Percentiles rank a stretch among this genome's conserved stretches.
Conservation (phyloP, 2,329 filamentous ascomycete species). For the Coleophoma cylindrospora region DNA sequence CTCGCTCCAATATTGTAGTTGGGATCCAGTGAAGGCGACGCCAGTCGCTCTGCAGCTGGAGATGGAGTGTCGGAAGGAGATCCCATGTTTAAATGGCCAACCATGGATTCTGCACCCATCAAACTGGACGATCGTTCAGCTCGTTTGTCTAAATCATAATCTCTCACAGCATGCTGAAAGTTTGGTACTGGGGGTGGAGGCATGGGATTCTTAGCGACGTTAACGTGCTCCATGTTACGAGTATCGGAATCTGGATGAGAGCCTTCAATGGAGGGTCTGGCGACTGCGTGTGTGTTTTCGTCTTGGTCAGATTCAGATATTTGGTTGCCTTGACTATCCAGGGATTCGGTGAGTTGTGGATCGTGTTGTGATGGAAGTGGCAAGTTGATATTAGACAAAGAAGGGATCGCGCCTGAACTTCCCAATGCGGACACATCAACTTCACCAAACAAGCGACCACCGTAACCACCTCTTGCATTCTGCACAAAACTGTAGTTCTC, state of each 20-base stretch:
- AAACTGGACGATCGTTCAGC: constrained; percentile 21
- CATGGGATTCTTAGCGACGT: constrained; percentile 8
- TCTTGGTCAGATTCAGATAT: background rate
- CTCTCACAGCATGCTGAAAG: background rate
- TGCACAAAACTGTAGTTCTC: constrained; percentile 12
- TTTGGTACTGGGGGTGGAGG: constrained; percentile 7
- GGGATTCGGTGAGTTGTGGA: background rate
- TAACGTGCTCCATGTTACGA: background rate
- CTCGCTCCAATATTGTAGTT: constrained; percentile 8
- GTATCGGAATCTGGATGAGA: background rate
- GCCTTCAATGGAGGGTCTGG: background rate
- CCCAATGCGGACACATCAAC: constrained; percentile 21
- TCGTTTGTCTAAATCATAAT: constrained; percentile 5
- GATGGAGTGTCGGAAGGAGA: constrained; percentile 21
- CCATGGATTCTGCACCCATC: constrained; percentile 25
- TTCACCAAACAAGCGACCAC: constrained; percentile 25
- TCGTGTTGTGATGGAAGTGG: constrained; percentile 8
- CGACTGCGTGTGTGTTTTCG: background rate
- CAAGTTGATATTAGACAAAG: constrained; percentile 18
- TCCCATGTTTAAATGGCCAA: constrained; percentile 25
- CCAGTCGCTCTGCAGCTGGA: constrained; percentile 4
- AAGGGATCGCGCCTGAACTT: constrained; percentile 24
- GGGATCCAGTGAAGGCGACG: constrained; percentile 3
- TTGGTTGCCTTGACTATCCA: background rate
- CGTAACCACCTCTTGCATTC: constrained; percentile 3